Conservation (phyloP, 2,329 filamentous ascomycete species). For the Penicillium sp. region DNA sequence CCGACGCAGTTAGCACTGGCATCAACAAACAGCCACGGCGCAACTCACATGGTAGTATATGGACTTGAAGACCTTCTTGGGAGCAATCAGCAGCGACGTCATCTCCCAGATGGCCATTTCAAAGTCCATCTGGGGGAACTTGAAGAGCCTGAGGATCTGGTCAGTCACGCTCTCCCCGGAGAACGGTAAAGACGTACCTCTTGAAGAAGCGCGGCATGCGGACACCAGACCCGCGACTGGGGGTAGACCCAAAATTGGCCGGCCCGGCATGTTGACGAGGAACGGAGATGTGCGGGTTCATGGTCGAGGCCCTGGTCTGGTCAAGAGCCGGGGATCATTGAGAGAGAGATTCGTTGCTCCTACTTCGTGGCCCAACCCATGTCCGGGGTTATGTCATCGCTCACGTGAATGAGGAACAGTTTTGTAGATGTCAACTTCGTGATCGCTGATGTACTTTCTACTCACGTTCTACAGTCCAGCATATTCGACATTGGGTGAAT, state of each 20-base stretch:
- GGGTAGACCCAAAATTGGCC: conserved; percentile 51
- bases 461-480: too few relatives aligned
- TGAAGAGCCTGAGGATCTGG: conserved; percentile 52
- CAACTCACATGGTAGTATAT: conserved; percentile 63
- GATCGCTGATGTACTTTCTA: background rate
- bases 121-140: conserved; percentile 70
- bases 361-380: background rate
- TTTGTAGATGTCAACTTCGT: too few relatives aligned
- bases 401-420: background rate
- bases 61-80: conserved; percentile 66
- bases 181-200: conserved; percentile 38
- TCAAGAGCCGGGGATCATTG: conserved; percentile 13
- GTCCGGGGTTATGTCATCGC: conserved; percentile 10
- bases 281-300: conserved; percentile 59
- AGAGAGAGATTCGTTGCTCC: background rate
- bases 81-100: conserved; percentile 62
- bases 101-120: conserved; percentile 71
- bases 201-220: conserved; percentile 65
- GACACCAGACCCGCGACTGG: conserved; percentile 50
- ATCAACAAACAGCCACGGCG: background rate
- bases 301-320: conserved; percentile 27
- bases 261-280: conserved; percentile 55
- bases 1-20: background rate
- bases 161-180: conserved; percentile 5
- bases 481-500: too few relatives aligned